Conservation (phyloP, 2,329 filamentous ascomycete genomes). For the Mycocentrospora acerina region DNA sequence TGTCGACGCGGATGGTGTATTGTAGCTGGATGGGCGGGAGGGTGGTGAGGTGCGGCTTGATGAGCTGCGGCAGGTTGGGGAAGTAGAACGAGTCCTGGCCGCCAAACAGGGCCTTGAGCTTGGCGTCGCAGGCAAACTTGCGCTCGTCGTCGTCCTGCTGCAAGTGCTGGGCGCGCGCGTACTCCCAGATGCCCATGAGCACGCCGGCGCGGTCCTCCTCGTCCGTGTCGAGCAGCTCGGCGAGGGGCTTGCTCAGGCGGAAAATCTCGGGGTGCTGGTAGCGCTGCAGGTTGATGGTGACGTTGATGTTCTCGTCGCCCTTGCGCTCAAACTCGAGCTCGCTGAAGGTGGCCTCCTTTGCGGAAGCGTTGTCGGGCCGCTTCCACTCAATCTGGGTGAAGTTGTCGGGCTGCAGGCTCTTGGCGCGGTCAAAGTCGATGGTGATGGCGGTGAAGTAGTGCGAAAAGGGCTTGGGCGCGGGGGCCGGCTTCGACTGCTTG, state of each 20-base stretch:
- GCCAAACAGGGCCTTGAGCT: constrained; percentile 74
- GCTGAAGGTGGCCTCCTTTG: constrained; percentile 78
- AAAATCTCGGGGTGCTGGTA: constrained; percentile 87
- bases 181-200: constrained; percentile 93
- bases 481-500: constrained; percentile 26
- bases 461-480: constrained; percentile 61
- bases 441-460: constrained; percentile 81
- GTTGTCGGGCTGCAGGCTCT: constrained; percentile 66
- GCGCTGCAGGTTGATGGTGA: constrained; percentile 81
- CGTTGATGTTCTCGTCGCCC: constrained; percentile 88
- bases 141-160: constrained; percentile 96
- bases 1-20: constrained; percentile 92
- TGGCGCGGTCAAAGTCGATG: constrained; percentile 59
- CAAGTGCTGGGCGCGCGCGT: constrained; percentile 79
- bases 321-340: constrained; percentile 87
- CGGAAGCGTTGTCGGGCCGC: constrained; percentile 67
- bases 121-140: constrained; percentile 85
- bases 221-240: constrained; percentile 80
- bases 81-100: constrained; percentile 75
- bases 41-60: constrained; percentile 74
- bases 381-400: constrained; percentile 78
- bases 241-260: constrained; percentile 73
- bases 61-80: constrained; percentile 78
- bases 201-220: constrained; percentile 87
- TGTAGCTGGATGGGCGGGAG: constrained; percentile 79